Evolutionary conservation across 2,329 filamentous ascomycete species (phyloP).

Genomic region (Trichoderma guizhouense): DNA sequence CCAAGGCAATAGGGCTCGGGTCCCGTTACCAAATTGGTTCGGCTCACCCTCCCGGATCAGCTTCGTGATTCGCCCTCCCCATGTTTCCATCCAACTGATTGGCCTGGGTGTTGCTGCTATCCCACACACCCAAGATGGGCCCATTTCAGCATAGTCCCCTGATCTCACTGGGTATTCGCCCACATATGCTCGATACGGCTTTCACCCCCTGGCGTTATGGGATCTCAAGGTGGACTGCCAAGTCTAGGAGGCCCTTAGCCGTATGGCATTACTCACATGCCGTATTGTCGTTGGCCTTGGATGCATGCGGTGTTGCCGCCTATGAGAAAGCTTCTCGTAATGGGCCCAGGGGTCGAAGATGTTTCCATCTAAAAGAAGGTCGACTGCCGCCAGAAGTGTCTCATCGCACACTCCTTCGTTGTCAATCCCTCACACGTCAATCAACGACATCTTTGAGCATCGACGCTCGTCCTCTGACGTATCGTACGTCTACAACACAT

Average conservation of each 20-base stretch:
- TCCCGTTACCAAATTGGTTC: constrained; percentile 6
- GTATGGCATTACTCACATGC: neutral
- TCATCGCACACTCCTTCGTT: constrained; percentile 10
- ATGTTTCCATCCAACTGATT: constrained; percentile 1
- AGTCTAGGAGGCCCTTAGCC: neutral
- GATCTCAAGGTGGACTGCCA: neutral
- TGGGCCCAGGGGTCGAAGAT: neutral
- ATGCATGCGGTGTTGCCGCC: neutral
- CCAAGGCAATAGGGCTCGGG: constrained; percentile 2
- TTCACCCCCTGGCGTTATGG: neutral
- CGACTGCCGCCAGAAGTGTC: constrained; percentile 5
- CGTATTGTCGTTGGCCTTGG: neutral
- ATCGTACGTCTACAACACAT: constrained; percentile 19
- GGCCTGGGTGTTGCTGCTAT: neutral
- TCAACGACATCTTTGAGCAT: constrained; percentile 9
- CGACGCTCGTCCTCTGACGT: constrained; percentile 17
- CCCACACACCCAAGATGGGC: neutral
- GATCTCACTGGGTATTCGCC: constrained; percentile 6
- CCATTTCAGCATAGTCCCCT: constrained; percentile 7
- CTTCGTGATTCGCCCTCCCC: constrained; percentile 12
- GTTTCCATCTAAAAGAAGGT: constrained; percentile 10
- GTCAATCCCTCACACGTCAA: neutral
- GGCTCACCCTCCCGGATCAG: constrained; percentile 12
- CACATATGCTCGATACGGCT: neutral
- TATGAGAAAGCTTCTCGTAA: neutral